phyloP scores from a whole-genome alignment of 2,329 filamentous ascomycete species.

The Pestalotiopsis sp. region DNA sequence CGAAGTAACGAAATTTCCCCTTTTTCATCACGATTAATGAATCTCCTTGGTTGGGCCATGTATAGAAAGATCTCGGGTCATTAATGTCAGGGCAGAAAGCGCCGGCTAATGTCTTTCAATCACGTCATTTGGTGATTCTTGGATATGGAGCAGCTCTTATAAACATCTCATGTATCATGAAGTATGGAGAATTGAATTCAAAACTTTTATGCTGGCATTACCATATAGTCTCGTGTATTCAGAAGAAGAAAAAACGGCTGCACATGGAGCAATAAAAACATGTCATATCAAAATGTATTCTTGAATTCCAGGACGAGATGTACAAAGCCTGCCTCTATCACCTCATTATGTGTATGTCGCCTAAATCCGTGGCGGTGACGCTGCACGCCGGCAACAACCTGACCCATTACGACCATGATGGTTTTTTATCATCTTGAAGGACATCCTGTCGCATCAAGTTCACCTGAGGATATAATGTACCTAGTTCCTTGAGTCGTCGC shows the following conservation, averaged over 20 bases:
- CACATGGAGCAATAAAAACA: background rate
- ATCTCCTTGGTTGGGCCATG: slow-evolving; percentile 4
- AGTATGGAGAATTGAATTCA: background rate
- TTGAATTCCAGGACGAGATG: background rate
- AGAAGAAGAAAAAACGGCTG: background rate
- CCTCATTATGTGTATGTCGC: background rate
- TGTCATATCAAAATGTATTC: background rate
- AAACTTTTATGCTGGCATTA: background rate
- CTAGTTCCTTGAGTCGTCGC: background rate
- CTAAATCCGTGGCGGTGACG: background rate
- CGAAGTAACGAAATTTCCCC: background rate
- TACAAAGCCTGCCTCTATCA: background rate
- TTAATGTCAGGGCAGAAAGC: background rate
- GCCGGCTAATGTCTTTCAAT: background rate
- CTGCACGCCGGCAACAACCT: background rate
- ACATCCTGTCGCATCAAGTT: background rate
- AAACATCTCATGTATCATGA: background rate
- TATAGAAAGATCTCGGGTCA: background rate
- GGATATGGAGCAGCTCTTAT: background rate
- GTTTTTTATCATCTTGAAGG: background rate
- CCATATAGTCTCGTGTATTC: no score
- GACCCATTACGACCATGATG: background rate
- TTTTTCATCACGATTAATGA: background rate
- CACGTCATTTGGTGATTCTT: background rate
- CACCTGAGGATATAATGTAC: background rate